Base-by-base conservation (phyloP, 331 rosid species). In the Arachis monticola region DNA sequence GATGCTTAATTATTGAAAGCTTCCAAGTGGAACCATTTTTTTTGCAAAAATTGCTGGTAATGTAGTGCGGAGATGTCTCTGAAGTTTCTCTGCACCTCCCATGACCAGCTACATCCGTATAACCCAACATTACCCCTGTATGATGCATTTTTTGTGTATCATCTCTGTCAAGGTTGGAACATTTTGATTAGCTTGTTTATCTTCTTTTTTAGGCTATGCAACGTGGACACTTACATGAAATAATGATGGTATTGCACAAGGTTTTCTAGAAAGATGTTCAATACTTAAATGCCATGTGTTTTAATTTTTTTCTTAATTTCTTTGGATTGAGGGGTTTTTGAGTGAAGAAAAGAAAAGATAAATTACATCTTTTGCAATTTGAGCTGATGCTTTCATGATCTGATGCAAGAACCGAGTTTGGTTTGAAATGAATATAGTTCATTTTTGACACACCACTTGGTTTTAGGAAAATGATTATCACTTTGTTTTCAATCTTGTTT, bases 161-260 rank as follows among this genome's bases (percentile, higher is more conserved):
- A 65, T 76, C 79, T 84, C 82, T 80, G 86, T 83, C 83, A 75
- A 80, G 89, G 83, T 79, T 81, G 81, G 87, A 9, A 79, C 56
- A 76, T 42, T 46, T 22, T 6, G 17, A n/a, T 51, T 53, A 30
- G 7, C 7, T 8, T 47, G 59, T 13, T 45, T 41, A 4, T 66
- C 38, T 64, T 58, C 27, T 17, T 2, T 60, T 14, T 14, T 11
- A 55, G 13, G 7, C 53, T 51, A 51, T 51, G 13, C 17, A 51
- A 13, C 17, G 1, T 7, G n/a, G 11, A 51, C 14, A 10, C 17
- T 51, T 12, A 12, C 6, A 10, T 51, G 4, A 51, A 11, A 51
- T 32, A 3, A 32, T 32, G 38, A 32, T 32, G 38, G 3, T 32
- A 3, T 32, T 32, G 2, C 2, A 32, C 0, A 32, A 32, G 3